Conservation (phyloP, 768 basidiomycete species). For the Mycena epipterygia region DNA sequence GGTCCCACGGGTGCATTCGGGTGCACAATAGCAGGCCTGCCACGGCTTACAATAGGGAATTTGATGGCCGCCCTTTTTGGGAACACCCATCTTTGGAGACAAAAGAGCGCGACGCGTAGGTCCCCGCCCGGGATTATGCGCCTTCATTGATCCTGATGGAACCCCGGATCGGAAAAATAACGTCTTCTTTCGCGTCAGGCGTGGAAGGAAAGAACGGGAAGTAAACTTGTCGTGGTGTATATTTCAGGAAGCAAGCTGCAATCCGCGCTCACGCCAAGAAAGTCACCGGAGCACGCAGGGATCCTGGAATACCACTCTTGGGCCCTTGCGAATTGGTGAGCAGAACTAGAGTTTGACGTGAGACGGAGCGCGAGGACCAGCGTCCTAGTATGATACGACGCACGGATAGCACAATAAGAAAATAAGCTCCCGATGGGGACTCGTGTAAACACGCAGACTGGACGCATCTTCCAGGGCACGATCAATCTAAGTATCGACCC, state of each 20-base stretch:
- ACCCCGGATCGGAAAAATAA: slow-evolving; percentile 5
- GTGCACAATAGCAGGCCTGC: slow-evolving; percentile 16
- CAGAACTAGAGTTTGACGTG: neutral
- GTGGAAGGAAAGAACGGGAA: neutral
- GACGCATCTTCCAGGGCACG: neutral
- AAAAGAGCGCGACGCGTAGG: slow-evolving; percentile 24
- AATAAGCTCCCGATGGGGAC: slow-evolving; percentile 6
- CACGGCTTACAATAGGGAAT: slow-evolving; percentile 20
- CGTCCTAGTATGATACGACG: neutral
- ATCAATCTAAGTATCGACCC: neutral
- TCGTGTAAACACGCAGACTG: neutral
- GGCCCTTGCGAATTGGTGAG: neutral
- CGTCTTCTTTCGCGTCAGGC: neutral
- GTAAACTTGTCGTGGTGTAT: neutral
- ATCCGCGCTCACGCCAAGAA: neutral
- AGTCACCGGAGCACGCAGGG: too few relatives aligned
- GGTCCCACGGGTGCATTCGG: neutral
- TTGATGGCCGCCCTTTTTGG: slow-evolving; percentile 22
- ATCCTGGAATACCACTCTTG: neutral
- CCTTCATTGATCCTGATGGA: slow-evolving; percentile 1
- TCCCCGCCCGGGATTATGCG: slow-evolving; percentile 4
- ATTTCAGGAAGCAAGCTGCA: neutral
- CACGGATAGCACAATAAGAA: slow-evolving; percentile 17
- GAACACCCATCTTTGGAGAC: slow-evolving; percentile 7
- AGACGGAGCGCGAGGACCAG: neutral